Base-by-base conservation (phyloP, 83 land plant genomes). In the Picea abies region DNA sequence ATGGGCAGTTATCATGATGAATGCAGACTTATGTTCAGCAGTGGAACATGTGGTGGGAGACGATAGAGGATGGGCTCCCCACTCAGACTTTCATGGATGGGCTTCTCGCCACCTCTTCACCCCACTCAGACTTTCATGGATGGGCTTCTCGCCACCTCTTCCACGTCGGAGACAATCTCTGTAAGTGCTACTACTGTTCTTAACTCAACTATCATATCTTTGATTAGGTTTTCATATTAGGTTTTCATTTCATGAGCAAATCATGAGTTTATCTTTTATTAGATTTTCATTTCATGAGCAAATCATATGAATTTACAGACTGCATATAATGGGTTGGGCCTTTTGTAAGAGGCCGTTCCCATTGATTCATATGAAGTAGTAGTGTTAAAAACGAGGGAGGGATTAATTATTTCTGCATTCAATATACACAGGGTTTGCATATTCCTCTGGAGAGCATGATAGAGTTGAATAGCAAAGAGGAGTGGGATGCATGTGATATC, bases 21-120 rank as follows among this genome's bases (percentile, higher is more conserved):
- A 44, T 44, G 3, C 6, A 44, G 6, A 44, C 47, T 44, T 44
- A 32, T 37, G 76, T 20, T 3, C 17, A 39, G 81, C 52, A 39
- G 23, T 69, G 32, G 85, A 91, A 72, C 92, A 91, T 56, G 90
- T 91, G 47, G 89, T 91, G 4, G 92, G 92, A 5, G 90, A 79
- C 5, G 90, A 91, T 64, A 83, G 85, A n/a, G 90, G 92, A 6
- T 90, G 90, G 90, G 89, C 82, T 25, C 56, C 79, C 0, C 16
- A 56, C 14, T 78, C 88, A 52, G 66, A 83, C 63, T 25, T 88
- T 35, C 62, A 64, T 20, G 52, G 85, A 9, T 90, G 92, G 92
- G 79, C 84, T 52, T 52, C 86, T 32, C 81, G 77, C 25, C 63
- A 80, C n/a, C n/a, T n/a, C n/a, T n/a, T n/a, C n/a, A n/a, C 56